Conservation (phyloP, 345 rosid genomes). For the Balakata baccata region DNA sequence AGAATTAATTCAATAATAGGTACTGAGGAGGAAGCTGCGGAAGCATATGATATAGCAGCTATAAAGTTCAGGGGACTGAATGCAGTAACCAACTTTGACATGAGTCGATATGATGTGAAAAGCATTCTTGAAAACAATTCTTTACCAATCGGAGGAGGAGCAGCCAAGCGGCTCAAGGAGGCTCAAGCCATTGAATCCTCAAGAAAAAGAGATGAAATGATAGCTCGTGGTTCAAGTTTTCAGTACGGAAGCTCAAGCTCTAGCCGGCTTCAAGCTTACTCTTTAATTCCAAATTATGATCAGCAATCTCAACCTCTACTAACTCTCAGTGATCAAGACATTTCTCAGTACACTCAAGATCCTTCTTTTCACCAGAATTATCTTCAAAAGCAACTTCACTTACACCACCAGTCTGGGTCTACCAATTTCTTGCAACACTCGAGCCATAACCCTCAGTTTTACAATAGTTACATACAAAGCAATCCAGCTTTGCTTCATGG, state of each 20-base stretch:
- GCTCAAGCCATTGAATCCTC: constrained; percentile 95
- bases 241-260: constrained; percentile 53
- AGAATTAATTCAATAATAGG: constrained; percentile 33
- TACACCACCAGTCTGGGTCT: constrained; percentile 58
- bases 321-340: constrained; percentile 66
- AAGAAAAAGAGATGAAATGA: constrained; percentile 78
- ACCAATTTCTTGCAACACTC: constrained; percentile 35
- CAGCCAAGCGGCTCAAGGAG: constrained; percentile 89
- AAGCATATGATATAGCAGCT: constrained; percentile 98
- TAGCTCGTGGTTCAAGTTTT: constrained; percentile 66
- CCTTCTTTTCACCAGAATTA: constrained; percentile 51
- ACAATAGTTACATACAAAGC: constrained; percentile 62
- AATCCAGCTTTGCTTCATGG: constrained; percentile 74
- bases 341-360: constrained; percentile 60
- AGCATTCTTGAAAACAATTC: constrained; percentile 92
- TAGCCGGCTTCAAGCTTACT: constrained; percentile 54
- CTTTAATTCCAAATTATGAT: constrained; percentile 59
- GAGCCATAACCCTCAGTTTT: constrained; percentile 53
- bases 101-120: constrained; percentile 92
- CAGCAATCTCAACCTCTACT: constrained; percentile 55
- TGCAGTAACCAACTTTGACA: constrained; percentile 95
- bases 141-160: constrained; percentile 95
- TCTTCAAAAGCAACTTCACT: constrained; percentile 75
- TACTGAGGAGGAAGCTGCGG: constrained; percentile 99
- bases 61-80: constrained; percentile 88